Evolutionary conservation across 176 grass and related monocot species (phyloP).

Genomic region (Eragrostis nindensis): DNA sequence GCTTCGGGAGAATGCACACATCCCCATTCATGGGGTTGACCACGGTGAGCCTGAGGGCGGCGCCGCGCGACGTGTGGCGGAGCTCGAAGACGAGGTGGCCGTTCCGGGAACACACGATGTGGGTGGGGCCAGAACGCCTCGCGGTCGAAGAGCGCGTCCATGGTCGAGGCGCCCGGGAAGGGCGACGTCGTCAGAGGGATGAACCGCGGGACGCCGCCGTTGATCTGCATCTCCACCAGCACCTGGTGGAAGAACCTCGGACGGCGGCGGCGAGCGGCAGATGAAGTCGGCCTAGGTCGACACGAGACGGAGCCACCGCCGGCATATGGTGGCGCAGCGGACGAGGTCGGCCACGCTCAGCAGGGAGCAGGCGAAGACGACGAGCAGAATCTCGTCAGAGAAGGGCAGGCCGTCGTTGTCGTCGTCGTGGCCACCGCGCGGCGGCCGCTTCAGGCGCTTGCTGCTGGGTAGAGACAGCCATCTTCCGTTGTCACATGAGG

Average conservation of each 20-base stretch:
- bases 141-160: background rate
- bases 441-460: background rate
- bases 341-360: background rate
- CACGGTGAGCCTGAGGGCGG: background rate
- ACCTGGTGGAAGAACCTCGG: background rate
- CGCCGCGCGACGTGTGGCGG: background rate
- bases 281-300: background rate
- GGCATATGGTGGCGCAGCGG: slow-evolving; percentile 11
- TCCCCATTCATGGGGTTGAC: too few species aligned
- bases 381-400: background rate
- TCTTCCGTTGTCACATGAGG: too few species aligned
- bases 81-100: background rate
- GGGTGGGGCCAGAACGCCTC: background rate
- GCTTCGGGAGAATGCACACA: too few species aligned
- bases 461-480: background rate
- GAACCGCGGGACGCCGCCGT: too few species aligned
- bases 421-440: background rate
- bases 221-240: background rate
- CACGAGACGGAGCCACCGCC: slow-evolving; percentile 16
- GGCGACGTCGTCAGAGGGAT: too few species aligned
- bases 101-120: background rate
- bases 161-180: too few species aligned
- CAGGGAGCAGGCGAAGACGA: background rate
- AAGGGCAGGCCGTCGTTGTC: background rate
- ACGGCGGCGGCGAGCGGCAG: background rate